Percentiles rank a stretch among this genome's conserved stretches.
Evolutionary conservation across 208 protist genomes (phyloP).

Genomic region (Trypanosoma mega): DNA sequence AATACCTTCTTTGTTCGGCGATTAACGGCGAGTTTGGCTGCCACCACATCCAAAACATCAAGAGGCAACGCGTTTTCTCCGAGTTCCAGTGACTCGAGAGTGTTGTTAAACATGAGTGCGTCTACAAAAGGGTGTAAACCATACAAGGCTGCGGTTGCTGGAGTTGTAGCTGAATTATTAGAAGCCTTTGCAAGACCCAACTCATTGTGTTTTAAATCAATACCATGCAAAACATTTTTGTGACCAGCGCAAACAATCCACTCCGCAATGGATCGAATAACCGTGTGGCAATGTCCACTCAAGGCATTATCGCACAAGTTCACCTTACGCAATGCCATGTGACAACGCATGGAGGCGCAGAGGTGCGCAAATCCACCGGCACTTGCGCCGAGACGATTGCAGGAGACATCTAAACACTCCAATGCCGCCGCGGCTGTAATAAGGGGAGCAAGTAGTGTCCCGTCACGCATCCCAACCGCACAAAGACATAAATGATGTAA

Average conservation of each 20-base stretch:
- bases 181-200: slow-evolving; percentile 15
- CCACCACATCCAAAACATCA: slow-evolving; percentile 40
- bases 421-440: slow-evolving; percentile 31
- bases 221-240: slow-evolving; percentile 4
- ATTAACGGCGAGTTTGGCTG: slow-evolving; percentile 62
- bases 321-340: slow-evolving; percentile 34
- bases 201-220: slow-evolving; percentile 30
- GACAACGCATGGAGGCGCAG: slow-evolving; percentile 34
- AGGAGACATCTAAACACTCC: slow-evolving; percentile 35
- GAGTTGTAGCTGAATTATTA: neutral
- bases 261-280: slow-evolving; percentile 42
- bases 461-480: slow-evolving; percentile 31
- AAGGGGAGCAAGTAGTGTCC: slow-evolving; percentile 30
- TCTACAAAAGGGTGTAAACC: slow-evolving; percentile 48
- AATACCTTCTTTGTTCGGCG: slow-evolving; percentile 18
- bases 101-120: slow-evolving; percentile 63
- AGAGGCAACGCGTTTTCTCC: slow-evolving; percentile 39
- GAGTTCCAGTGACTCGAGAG: slow-evolving; percentile 33
- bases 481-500: slow-evolving; percentile 25
- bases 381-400: slow-evolving; percentile 43
- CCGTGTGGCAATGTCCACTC: slow-evolving; percentile 28
- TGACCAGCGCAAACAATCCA: slow-evolving; percentile 39
- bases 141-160: slow-evolving; percentile 6
- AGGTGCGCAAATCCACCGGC: slow-evolving; percentile 27
- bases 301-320: slow-evolving; percentile 40